Evolutionary conservation across 495 filamentous ascomycete genomes (phyloP).

Genomic region (Aspergillus asperescens): DNA sequence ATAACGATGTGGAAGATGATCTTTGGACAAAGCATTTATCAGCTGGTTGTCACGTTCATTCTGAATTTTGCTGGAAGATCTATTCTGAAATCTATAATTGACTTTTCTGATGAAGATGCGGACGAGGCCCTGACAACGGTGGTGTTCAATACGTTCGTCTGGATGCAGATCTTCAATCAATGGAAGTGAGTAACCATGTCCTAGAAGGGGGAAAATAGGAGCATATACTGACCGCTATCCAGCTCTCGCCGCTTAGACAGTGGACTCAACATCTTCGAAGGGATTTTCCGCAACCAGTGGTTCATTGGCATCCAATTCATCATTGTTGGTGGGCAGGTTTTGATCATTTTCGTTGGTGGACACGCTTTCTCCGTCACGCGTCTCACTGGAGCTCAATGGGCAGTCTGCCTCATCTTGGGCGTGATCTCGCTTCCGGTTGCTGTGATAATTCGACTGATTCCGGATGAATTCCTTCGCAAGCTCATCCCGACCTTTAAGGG

Average conservation of each 20-base stretch:
- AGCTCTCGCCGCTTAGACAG: slow-evolving; percentile 81
- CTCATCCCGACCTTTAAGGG: slow-evolving; percentile 50
- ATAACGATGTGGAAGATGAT: slow-evolving; percentile 94
- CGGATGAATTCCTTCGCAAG: slow-evolving; percentile 57
- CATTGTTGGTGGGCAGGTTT: slow-evolving; percentile 75
- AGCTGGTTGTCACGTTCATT: slow-evolving; percentile 71
- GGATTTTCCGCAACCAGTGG: slow-evolving; percentile 70
- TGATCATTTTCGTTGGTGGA: slow-evolving; percentile 76
- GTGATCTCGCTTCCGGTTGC: slow-evolving; percentile 66
- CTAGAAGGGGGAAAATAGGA: background rate
- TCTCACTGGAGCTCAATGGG: slow-evolving; percentile 68
- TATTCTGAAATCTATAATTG: slow-evolving; percentile 59
- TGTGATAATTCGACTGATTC: slow-evolving; percentile 66
- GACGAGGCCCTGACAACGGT: slow-evolving; percentile 52
- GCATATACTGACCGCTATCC: background rate
- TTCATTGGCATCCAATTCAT: slow-evolving; percentile 77
- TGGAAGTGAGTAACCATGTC: slow-evolving; percentile 46
- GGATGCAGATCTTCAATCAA: slow-evolving; percentile 94
- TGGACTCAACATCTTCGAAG: slow-evolving; percentile 84
- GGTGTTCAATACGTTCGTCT: slow-evolving; percentile 89
- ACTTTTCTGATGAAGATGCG: slow-evolving; percentile 36
- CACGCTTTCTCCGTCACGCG: slow-evolving; percentile 58
- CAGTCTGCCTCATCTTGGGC: slow-evolving; percentile 64
- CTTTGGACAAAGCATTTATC: slow-evolving; percentile 75
- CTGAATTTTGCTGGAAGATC: slow-evolving; percentile 65